phyloP scores from a whole-genome alignment of 116 monocot species.

The Dioscorea cayenensis region DNA sequence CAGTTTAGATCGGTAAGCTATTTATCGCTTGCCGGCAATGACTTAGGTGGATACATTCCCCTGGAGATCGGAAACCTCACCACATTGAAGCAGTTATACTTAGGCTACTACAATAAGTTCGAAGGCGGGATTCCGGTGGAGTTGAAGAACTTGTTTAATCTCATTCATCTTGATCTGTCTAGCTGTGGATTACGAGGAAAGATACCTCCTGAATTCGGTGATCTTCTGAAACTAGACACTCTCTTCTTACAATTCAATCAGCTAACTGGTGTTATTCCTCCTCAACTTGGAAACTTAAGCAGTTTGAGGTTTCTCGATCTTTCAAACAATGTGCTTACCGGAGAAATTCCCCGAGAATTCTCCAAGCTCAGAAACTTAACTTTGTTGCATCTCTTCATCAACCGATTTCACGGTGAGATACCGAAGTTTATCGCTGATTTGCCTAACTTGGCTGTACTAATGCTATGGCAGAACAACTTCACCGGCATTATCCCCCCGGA shows the following conservation, averaged over 20 bases:
- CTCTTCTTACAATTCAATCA: slow-evolving; percentile 82
- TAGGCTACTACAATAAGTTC: slow-evolving; percentile 90
- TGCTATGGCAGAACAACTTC: slow-evolving; percentile 91
- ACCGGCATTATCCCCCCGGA: slow-evolving; percentile 59
- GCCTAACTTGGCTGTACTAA: slow-evolving; percentile 51
- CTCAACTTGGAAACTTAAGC: slow-evolving; percentile 46
- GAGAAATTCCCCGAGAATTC: slow-evolving; percentile 73
- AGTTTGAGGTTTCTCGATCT: slow-evolving; percentile 52
- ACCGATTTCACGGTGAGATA: slow-evolving; percentile 67
- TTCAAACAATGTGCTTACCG: slow-evolving; percentile 81
- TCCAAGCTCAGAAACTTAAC: slow-evolving; percentile 40
- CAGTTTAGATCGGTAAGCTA: slow-evolving; percentile 32
- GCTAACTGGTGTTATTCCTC: slow-evolving; percentile 46
- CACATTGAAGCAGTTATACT: slow-evolving; percentile 56
- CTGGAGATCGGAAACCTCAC: slow-evolving; percentile 61
- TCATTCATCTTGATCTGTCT: slow-evolving; percentile 76
- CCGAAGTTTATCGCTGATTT: slow-evolving; percentile 61
- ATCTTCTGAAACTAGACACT: slow-evolving; percentile 48
- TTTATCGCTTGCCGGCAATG: slow-evolving; percentile 76
- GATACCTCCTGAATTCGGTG: slow-evolving; percentile 58
- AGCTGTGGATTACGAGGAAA: slow-evolving; percentile 52
- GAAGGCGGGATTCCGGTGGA: slow-evolving; percentile 57
- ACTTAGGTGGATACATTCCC: slow-evolving; percentile 55
- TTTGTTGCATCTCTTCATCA: slow-evolving; percentile 76
- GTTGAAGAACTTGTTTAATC: slow-evolving; percentile 44